Percentiles rank a stretch among this genome's conserved stretches.
These are phyloP conservation scores for Fusarium tupiense DNA, from an alignment of 2,329 filamentous ascomycete species.

Conservation along the genomic window DNA sequence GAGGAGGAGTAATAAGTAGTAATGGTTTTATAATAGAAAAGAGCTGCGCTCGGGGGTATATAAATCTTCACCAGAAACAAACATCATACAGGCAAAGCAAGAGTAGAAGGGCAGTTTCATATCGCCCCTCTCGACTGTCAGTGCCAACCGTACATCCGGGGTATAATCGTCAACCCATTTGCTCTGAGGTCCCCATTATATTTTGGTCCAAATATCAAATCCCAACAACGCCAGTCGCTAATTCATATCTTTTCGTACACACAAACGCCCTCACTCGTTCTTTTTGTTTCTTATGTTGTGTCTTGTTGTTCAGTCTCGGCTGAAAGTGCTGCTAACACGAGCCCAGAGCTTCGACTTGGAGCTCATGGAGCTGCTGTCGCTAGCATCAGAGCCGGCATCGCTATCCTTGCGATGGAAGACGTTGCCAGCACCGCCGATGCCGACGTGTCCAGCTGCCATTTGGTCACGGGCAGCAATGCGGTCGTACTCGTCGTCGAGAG, in stretches of 20 bases:
- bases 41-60: slow-evolving; percentile 51
- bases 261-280: neutral
- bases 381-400: slow-evolving; percentile 48
- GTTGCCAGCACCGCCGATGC: slow-evolving; percentile 72
- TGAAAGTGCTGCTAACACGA: slow-evolving; percentile 47
- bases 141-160: slow-evolving; percentile 33
- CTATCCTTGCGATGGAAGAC: slow-evolving; percentile 65
- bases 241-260: slow-evolving; percentile 4
- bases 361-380: slow-evolving; percentile 52
- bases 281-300: neutral
- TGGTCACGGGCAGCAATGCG: slow-evolving; percentile 55
- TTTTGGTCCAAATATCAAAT: slow-evolving; percentile 2
- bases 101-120: slow-evolving; percentile 27
- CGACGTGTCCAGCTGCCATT: slow-evolving; percentile 67
- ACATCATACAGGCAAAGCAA: slow-evolving; percentile 43
- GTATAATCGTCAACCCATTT: slow-evolving; percentile 37
- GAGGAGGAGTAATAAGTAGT: neutral
- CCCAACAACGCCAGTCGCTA: slow-evolving; percentile 43
- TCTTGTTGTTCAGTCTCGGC: slow-evolving; percentile 43
- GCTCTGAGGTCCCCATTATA: slow-evolving; percentile 46
- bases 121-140: slow-evolving; percentile 28
- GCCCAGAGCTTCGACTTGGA: slow-evolving; percentile 48
- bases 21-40: slow-evolving; percentile 16
- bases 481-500: slow-evolving; percentile 58
- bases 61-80: slow-evolving; percentile 58